A percentile compares a stretch with the other conserved stretches of the same genome.
phyloP scores from a whole-genome alignment of 2,329 filamentous ascomycete genomes.

The Aureobasidium sp. region DNA sequence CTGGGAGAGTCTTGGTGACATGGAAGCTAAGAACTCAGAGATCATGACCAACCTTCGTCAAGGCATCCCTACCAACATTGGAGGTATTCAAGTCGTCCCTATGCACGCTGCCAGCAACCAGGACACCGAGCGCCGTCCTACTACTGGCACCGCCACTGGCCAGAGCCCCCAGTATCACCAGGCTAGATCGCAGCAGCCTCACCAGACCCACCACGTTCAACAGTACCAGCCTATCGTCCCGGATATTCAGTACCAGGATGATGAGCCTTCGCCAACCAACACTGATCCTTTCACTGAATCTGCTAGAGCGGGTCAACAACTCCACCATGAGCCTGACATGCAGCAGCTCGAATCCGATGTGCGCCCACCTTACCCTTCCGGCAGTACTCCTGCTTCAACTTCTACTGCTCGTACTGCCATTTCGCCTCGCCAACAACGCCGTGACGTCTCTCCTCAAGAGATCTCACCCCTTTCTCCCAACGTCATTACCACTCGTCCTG shows the following conservation, averaged over 20 bases:
- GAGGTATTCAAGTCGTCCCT: conserved; percentile 90
- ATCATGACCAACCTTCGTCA: conserved; percentile 76
- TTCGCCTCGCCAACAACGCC: conserved; percentile 12
- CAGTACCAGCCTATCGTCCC: conserved; percentile 9
- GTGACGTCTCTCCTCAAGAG: conserved; percentile 2
- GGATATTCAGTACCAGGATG: conserved; percentile 32
- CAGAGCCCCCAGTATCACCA: background rate
- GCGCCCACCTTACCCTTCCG: conserved; percentile 26
- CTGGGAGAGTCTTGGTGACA: conserved; percentile 91
- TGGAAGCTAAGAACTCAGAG: conserved; percentile 89
- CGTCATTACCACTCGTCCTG: background rate
- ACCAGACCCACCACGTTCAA: background rate
- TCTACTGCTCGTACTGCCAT: conserved; percentile 23
- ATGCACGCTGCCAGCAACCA: conserved; percentile 67
- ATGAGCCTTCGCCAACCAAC: conserved; percentile 48
- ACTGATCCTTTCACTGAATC: conserved; percentile 57
- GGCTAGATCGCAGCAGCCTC: conserved; percentile 2
- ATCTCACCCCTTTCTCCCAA: background rate
- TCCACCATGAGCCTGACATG: conserved; percentile 33
- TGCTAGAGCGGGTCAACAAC: conserved; percentile 27
- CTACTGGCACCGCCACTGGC: conserved; percentile 27
- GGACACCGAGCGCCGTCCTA: conserved; percentile 38
- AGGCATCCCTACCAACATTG: conserved; percentile 80
- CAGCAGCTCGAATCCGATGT: conserved; percentile 27
- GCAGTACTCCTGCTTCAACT: conserved; percentile 17